Conservation (phyloP, 192 early-diverging fungal species). For the Jimgerdemannia flammicorona region DNA sequence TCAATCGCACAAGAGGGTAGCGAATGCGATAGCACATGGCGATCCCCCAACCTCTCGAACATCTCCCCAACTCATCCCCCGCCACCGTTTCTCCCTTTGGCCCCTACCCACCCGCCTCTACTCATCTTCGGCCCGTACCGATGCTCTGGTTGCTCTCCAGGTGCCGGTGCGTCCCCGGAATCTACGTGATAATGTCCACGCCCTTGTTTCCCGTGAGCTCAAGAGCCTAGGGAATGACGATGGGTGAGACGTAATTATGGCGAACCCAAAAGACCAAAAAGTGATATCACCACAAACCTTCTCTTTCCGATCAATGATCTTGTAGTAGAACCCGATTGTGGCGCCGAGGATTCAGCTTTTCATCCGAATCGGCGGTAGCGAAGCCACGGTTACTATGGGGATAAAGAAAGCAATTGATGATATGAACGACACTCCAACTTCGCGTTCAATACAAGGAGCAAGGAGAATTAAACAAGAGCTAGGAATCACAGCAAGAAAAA, state of each 20-base stretch:
- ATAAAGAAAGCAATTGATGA: neutral
- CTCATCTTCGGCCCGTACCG: constrained; percentile 30
- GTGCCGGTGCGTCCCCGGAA: constrained; percentile 58
- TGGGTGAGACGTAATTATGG: neutral
- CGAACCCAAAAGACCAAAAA: too few species aligned
- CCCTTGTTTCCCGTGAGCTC: constrained; percentile 58
- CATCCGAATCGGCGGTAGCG: constrained; percentile 62
- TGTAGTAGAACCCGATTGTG: constrained; percentile 76
- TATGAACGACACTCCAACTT: too few species aligned
- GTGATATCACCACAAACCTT: constrained; percentile 16
- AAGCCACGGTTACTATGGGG: constrained; percentile 46
- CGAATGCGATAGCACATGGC: too few species aligned
- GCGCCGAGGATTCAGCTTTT: constrained; percentile 70
- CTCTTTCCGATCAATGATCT: constrained; percentile 56
- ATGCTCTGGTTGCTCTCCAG: constrained; percentile 60
- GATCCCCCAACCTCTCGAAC: too few species aligned
- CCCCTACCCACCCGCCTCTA: neutral
- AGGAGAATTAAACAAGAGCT: neutral
- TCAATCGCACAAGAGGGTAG: too few species aligned
- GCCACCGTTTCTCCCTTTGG: too few species aligned
- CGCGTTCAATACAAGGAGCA: neutral
- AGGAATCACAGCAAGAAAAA: neutral
- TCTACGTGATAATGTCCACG: constrained; percentile 63
- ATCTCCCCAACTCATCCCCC: too few species aligned
- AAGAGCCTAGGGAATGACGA: constrained; percentile 27